Percentiles rank a stretch among this genome's conserved stretches.
Conservation (phyloP, 2,329 filamentous ascomycete species). For the Fusarium humuli region DNA sequence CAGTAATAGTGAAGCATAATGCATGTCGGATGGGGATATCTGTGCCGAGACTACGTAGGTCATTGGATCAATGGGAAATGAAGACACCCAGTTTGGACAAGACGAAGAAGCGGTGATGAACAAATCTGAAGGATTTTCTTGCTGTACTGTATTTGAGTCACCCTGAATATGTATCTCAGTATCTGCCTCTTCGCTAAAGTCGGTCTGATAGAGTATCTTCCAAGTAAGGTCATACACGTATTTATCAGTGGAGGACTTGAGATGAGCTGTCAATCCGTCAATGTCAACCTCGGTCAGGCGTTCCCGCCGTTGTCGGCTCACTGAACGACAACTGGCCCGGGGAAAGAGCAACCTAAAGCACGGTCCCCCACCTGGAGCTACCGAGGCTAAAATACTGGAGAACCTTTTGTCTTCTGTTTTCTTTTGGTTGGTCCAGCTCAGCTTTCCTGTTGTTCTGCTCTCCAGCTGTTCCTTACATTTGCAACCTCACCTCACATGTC, state of each 20-base stretch:
- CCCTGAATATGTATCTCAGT: neutral
- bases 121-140: neutral
- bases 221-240: neutral
- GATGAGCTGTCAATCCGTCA: neutral
- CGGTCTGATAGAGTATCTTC: neutral
- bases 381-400: constrained; percentile 43
- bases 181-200: neutral
- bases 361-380: constrained; percentile 36
- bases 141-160: neutral
- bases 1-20: constrained; percentile 16
- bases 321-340: constrained; percentile 11
- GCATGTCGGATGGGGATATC: constrained; percentile 19
- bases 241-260: constrained; percentile 23
- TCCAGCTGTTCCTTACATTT: constrained; percentile 10
- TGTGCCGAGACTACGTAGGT: constrained; percentile 23
- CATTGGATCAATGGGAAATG: constrained; percentile 41
- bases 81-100: constrained; percentile 22
- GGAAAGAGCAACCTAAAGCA: constrained; percentile 25
- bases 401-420: constrained; percentile 11
- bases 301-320: constrained; percentile 35
- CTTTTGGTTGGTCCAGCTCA: constrained; percentile 28
- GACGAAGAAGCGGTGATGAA: constrained; percentile 6
- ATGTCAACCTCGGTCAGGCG: constrained; percentile 34
- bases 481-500: constrained; percentile 41
- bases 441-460: constrained; percentile 26